Conservation (phyloP, 1,284 basidiomycete species). For the Sparassis latifolia region DNA sequence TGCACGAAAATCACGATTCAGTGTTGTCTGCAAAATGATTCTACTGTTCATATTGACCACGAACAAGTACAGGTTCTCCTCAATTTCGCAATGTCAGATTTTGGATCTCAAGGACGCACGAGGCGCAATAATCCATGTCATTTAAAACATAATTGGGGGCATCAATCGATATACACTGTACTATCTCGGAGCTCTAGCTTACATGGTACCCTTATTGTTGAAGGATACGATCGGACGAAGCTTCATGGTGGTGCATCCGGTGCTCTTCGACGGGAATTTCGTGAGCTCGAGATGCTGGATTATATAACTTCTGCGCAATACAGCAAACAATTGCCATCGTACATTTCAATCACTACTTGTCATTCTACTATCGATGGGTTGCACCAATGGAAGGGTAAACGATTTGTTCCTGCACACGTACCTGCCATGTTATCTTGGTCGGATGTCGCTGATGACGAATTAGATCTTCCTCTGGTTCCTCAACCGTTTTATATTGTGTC, state of each 20-base stretch:
- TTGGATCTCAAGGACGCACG: constrained; percentile 33
- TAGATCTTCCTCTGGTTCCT: too few species aligned
- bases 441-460: background rate
- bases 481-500: too few species aligned
- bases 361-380: background rate
- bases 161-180: constrained; percentile 30
- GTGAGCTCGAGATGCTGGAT: constrained; percentile 28
- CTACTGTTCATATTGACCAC: constrained; percentile 15
- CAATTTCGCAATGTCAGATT: constrained; percentile 39
- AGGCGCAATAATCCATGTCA: constrained; percentile 29
- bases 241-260: constrained; percentile 14
- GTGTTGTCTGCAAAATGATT: constrained; percentile 22
- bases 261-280: constrained; percentile 23
- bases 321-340: background rate
- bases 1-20: constrained; percentile 7
- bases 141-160: constrained; percentile 21
- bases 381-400: background rate
- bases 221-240: constrained; percentile 19
- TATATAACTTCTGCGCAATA: constrained; percentile 14
- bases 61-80: constrained; percentile 29
- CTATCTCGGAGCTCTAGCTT: constrained; percentile 27
- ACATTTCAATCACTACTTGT: background rate
- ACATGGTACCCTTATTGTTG: constrained; percentile 28
- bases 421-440: background rate
- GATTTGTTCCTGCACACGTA: background rate